Evolutionary conservation across 805 yeast genomes (phyloP), one percentile per base, ranked within the genome.

Genomic region (Cephaloascus albidus): DNA sequence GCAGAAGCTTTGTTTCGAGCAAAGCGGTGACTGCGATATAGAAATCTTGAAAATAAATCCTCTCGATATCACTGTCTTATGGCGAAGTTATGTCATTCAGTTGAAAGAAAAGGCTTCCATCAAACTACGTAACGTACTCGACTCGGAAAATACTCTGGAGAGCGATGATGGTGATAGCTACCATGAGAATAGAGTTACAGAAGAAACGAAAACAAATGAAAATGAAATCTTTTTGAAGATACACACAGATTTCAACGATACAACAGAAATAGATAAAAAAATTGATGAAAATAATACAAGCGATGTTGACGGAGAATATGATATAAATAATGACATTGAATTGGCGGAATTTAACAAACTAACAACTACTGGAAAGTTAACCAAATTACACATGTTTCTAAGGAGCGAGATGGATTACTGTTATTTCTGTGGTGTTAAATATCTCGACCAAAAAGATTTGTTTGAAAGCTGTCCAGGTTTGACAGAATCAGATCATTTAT

Each of bases 391-490:
- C 23, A 46, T 48, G 4, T 68, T 65, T 42, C 48, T 74, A 19
- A 52, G 79, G 27, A 45, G 58, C 1, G 55, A 53, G 10, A 62
- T 63, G 40, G 44, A 51, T 41, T 76, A 67, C 46, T 76, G 82
- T 46, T 69, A 55, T 47, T 76, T 61, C 53, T 76, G 82, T 52
- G 80, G 79, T 1, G 48, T 51, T 3, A 44, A 45, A 27, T 76
- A 57, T 46, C 50, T 52, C 1, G 55, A 53, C 40, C 57, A 54
- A 37, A 44, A 47, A 1, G 78, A 74, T 20, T 44, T 76, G 17
- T 55, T 41, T 14, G 46, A 51, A 14, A 52, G 58, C 38, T 76
- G 82, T 48, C 81, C 81, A 3, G 82, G 82, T 1, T 40, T 52
- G 1, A 43, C 46, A 3, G 72, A 68, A 43, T 63, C 55, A 16